These are phyloP conservation scores for Colletotrichum spinosum DNA, from an alignment of 2,329 filamentous ascomycete species.

Conservation along the genomic window DNA sequence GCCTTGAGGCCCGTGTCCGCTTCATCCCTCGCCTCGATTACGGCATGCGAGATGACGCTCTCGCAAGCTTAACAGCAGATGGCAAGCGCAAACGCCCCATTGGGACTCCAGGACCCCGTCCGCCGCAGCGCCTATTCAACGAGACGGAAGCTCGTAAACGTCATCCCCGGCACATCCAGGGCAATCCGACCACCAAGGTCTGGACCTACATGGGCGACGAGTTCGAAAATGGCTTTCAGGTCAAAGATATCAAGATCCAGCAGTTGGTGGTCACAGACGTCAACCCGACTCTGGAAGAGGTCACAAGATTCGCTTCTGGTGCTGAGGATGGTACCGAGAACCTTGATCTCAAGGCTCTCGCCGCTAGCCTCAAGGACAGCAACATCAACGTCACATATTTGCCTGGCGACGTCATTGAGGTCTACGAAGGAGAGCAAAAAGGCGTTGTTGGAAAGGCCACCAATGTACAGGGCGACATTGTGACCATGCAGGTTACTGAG, in stretches of 20 bases:
- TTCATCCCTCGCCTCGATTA: constrained; percentile 95
- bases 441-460: constrained; percentile 88
- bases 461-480: constrained; percentile 90
- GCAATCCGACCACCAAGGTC: constrained; percentile 81
- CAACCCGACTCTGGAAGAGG: constrained; percentile 92
- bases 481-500: constrained; percentile 86
- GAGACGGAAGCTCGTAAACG: constrained; percentile 93
- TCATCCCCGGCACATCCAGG: constrained; percentile 72
- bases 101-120: constrained; percentile 72
- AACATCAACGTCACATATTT: constrained; percentile 86
- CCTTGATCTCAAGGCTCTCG: constrained; percentile 89
- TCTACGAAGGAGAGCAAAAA: constrained; percentile 94
- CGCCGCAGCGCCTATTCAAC: constrained; percentile 91
- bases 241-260: constrained; percentile 94
- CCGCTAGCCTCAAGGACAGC: constrained; percentile 88
- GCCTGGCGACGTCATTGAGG: constrained; percentile 94
- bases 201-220: constrained; percentile 91
- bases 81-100: constrained; percentile 84
- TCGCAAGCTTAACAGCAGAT: constrained; percentile 60
- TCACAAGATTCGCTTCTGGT: constrained; percentile 91
- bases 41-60: constrained; percentile 81
- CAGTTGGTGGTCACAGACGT: constrained; percentile 88
- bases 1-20: constrained; percentile 86
- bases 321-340: constrained; percentile 94
- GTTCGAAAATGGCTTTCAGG: constrained; percentile 91